Conservation (phyloP, 1,284 basidiomycete genomes). For the Pseudozyma sp. region DNA sequence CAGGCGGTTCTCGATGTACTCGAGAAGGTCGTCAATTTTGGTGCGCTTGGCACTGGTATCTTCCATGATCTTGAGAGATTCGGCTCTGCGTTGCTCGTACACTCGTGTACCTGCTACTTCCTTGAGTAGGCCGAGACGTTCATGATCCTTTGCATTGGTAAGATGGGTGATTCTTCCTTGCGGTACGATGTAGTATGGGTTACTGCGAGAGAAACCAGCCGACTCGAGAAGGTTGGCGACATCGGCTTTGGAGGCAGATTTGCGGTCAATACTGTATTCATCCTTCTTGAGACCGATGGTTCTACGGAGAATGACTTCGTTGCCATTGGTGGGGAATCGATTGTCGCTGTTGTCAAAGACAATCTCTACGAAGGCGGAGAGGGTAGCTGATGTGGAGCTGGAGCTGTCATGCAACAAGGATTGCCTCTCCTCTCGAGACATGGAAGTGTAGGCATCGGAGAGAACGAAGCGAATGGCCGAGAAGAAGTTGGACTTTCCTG, state of each 20-base stretch:
- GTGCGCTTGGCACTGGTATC: conserved; percentile 93
- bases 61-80: conserved; percentile 94
- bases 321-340: conserved; percentile 75
- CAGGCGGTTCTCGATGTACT: conserved; percentile 89
- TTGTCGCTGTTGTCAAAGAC: conserved; percentile 74
- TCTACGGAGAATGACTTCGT: conserved; percentile 62
- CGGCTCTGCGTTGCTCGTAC: conserved; percentile 91
- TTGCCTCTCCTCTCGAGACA: conserved; percentile 92
- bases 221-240: conserved; percentile 76
- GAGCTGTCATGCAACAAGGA: conserved; percentile 92
- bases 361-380: conserved; percentile 87
- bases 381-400: conserved; percentile 81
- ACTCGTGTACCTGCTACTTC: conserved; percentile 99
- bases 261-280: conserved; percentile 96
- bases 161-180: conserved; percentile 97
- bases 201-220: conserved; percentile 95
- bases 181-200: conserved; percentile 99
- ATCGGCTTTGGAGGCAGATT: conserved; percentile 93
- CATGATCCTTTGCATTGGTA: conserved; percentile 96
- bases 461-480: conserved; percentile 91
- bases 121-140: conserved; percentile 91
- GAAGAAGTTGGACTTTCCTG: conserved; percentile 70
- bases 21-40: conserved; percentile 90
- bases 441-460: conserved; percentile 95
- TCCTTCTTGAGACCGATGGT: conserved; percentile 99